Base-by-base conservation (phyloP, 2,329 filamentous ascomycete genomes). In the Fusarium liriodendri region DNA sequence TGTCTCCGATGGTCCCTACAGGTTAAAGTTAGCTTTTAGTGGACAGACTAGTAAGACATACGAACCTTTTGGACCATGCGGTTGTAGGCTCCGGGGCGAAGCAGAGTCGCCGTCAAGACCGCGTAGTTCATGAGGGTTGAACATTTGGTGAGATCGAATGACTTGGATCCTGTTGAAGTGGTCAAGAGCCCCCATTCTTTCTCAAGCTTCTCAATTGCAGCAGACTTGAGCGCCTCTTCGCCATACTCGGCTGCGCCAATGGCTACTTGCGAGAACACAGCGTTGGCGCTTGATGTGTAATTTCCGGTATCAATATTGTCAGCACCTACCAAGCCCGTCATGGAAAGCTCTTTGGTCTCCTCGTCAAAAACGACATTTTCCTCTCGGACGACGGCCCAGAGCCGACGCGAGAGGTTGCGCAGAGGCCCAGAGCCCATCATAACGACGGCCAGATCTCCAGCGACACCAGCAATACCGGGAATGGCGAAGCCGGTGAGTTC, bases 401-500 rank as follows among this genome's bases (percentile, higher is more conserved):
- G 20, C 7, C 54, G 16, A 8, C 33, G 54, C 3, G 32, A 35
- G 5, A 57, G 16, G 33, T 38, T 52, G 9, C 47, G 22, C 5
- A 52, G 33, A 10, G 54, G 54, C 9, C 32, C 32, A 6, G 8
- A 38, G 20, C 54, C 32, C 32, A 35, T 57, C 33, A 57, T 57
- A 14, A 57, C 33, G 5, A 16, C 33, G 9, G 14, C 22, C 13
- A 57, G 6, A 14, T 57, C 54, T 13, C 32, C 33, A 20, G 33
- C 20, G 1, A 18, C 20, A 11, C 32, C 54, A 6, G 32, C 32
- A 18, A 57, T 25, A 7, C 33, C 33, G 2, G 57, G 57, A 5
- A 60, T 45, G 3, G 57, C 27, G 29, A 60, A 35, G 13, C 57
- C 57, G 18, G 57, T 60, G 10, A 35, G 29, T 10, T 60, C 57